Evolutionary conservation across 2,329 filamentous ascomycete species (phyloP), one percentile per base, ranked within the genome.

Genomic region (Rasamsonia emersonii): DNA sequence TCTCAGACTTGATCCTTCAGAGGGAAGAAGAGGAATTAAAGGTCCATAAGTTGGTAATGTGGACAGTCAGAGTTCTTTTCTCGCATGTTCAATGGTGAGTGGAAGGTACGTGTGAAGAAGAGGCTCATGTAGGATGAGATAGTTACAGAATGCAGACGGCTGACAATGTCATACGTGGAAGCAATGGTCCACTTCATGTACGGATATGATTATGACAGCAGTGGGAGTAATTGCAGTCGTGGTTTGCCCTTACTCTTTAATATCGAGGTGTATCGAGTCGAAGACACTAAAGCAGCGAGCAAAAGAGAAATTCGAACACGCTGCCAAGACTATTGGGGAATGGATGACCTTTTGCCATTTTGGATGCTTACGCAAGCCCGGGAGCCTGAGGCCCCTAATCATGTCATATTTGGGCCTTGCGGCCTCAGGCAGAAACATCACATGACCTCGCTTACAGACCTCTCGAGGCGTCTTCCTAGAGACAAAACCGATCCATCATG

Each of bases 151-250:
- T n/a, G 18, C 13, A 10, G 19, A 26, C 10, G 24, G 24, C 16
- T 26, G 14, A 18, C n/a, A 18, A 29, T 42, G 15, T 16, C 15
- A 5, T 39, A 40, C 5, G 35, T 50, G 11, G 32, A 45, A 36
- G 47, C 44, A 32, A 50, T 47, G 46, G 29, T 53, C 16, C 32
- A 37, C 18, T 50, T 43, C 19, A 45, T 50, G 43, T 53, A 51
- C 24, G 39, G 40, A 20, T 37, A 42, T 24, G 37, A 45, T 9
- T 47, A 51, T 27, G 37, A 45, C 24, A 43, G 26, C 32, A 46
- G 39, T 15, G 26, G 36, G 4, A 36, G 34, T 19, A 26, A 46
- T 4, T 33, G 26, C 6, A 35, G 33, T 17, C 39, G 30, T 9
- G 28, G 30, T 9, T 46, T 42, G 8, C 38, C 44, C 8, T 44